A percentile compares a stretch with the other conserved stretches of the same genome.
These are phyloP conservation scores for Pseudocercospora crystallina DNA, from an alignment of 2,329 filamentous ascomycete species.

Conservation along the genomic window DNA sequence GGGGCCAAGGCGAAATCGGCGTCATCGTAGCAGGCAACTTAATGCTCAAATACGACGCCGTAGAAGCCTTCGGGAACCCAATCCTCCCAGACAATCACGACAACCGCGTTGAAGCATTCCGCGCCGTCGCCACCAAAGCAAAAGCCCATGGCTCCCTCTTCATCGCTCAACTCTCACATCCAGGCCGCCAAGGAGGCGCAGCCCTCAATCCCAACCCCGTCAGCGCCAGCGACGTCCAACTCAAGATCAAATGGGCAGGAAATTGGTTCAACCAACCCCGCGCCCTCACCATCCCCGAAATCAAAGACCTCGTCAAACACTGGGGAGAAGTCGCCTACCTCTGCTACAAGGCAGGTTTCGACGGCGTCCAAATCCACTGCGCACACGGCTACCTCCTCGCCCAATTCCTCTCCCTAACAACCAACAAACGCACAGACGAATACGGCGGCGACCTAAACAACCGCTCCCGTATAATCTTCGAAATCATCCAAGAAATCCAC, in stretches of 20 bases:
- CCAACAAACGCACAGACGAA: slow-evolving; percentile 43
- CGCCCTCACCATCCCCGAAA: slow-evolving; percentile 29
- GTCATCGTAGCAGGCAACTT: slow-evolving; percentile 33
- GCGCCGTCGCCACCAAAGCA: slow-evolving; percentile 21
- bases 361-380: slow-evolving; percentile 35
- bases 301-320: slow-evolving; percentile 28
- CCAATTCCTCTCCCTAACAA: slow-evolving; percentile 42
- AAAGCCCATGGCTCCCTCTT: slow-evolving; percentile 31
- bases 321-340: slow-evolving; percentile 30
- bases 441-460: slow-evolving; percentile 47
- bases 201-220: slow-evolving; percentile 33
- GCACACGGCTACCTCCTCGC: slow-evolving; percentile 45
- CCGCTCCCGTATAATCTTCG: slow-evolving; percentile 39
- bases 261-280: slow-evolving; percentile 32
- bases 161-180: slow-evolving; percentile 33
- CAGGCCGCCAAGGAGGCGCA: slow-evolving; percentile 31
- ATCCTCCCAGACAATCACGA: slow-evolving; percentile 32
- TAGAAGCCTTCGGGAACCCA: slow-evolving; percentile 35
- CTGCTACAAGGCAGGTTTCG: slow-evolving; percentile 31
- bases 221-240: slow-evolving; percentile 33
- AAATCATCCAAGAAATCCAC: slow-evolving; percentile 40
- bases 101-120: slow-evolving; percentile 26
- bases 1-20: slow-evolving; percentile 34
- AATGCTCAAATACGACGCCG: slow-evolving; percentile 32
- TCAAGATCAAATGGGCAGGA: slow-evolving; percentile 29